These are phyloP conservation scores for Fusarium nelsonii DNA, from an alignment of 2,329 filamentous ascomycete species.

Conservation along the genomic window DNA sequence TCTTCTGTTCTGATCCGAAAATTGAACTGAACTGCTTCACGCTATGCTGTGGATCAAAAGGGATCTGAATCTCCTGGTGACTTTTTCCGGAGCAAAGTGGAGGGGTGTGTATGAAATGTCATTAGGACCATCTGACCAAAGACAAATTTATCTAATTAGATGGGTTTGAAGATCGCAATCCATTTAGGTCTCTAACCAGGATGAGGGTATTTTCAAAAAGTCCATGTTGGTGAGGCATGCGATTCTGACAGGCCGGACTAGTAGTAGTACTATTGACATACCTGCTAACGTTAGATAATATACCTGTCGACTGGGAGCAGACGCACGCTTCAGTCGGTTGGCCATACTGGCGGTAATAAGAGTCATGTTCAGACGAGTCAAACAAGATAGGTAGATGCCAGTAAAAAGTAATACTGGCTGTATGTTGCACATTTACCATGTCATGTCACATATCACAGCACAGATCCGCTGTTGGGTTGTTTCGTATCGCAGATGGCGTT, in stretches of 20 bases:
- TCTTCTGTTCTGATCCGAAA: background rate
- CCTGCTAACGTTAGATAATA: no score
- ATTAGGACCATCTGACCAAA: background rate
- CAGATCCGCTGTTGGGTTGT: background rate
- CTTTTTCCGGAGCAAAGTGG: background rate
- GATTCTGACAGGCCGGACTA: slow-evolving; percentile 9
- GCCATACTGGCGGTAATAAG: background rate
- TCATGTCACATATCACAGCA: background rate
- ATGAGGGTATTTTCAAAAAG: slow-evolving; percentile 21
- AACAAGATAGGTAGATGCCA: background rate
- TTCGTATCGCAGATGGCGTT: slow-evolving; percentile 2
- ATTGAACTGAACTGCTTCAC: background rate
- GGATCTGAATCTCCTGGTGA: background rate
- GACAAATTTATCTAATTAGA: slow-evolving; percentile 18
- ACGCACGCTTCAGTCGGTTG: background rate
- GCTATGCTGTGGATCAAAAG: background rate
- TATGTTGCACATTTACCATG: background rate
- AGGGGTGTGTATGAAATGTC: background rate
- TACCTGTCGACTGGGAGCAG: background rate
- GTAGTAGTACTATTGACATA: background rate
- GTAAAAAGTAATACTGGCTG: background rate
- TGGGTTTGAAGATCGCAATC: slow-evolving; percentile 36
- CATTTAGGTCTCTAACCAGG: slow-evolving; percentile 16
- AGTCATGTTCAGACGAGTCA: background rate
- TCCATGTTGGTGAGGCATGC: slow-evolving; percentile 28